Conservation (phyloP, 441 rosid genomes). For the Gossypium aridum region DNA sequence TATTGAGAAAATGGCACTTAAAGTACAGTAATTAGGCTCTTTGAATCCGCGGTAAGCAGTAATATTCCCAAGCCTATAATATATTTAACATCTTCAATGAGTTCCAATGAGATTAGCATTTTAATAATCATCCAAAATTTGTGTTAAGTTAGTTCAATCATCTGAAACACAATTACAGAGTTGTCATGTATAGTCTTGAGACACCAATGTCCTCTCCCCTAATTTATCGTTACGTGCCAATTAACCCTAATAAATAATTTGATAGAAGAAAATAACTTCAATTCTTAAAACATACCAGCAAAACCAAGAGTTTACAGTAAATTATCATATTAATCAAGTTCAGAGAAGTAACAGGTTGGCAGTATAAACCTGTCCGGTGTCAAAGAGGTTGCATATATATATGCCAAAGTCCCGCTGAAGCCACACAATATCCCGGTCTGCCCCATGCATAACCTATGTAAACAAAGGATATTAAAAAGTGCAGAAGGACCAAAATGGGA, state of each 20-base stretch:
- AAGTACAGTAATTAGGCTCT: neutral
- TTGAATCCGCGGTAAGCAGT: neutral
- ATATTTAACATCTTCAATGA: neutral
- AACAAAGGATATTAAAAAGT: conserved; percentile 24
- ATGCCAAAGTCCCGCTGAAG: conserved; percentile 97
- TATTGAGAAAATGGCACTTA: neutral
- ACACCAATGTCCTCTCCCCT: neutral
- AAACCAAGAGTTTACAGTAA: conserved; percentile 9
- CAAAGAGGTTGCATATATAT: conserved; percentile 92
- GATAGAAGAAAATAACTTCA: neutral
- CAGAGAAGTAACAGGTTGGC: conserved; percentile 1
- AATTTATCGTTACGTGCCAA: neutral
- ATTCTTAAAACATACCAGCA: neutral
- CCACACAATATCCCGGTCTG: conserved; percentile 91
- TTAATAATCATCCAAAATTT: neutral
- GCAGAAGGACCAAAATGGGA: neutral
- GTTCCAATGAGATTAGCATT: neutral
- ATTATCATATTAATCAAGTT: conserved; percentile 3
- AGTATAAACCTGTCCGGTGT: conserved; percentile 89
- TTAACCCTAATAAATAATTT: neutral
- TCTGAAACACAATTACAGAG: neutral
- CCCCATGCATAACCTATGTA: conserved; percentile 95
- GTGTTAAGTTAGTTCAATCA: neutral
- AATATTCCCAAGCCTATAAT: neutral
- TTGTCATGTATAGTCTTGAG: neutral